Evolutionary conservation across 352 stramenopile genomes (phyloP).

Genomic region (Pythium pyrilobum): DNA sequence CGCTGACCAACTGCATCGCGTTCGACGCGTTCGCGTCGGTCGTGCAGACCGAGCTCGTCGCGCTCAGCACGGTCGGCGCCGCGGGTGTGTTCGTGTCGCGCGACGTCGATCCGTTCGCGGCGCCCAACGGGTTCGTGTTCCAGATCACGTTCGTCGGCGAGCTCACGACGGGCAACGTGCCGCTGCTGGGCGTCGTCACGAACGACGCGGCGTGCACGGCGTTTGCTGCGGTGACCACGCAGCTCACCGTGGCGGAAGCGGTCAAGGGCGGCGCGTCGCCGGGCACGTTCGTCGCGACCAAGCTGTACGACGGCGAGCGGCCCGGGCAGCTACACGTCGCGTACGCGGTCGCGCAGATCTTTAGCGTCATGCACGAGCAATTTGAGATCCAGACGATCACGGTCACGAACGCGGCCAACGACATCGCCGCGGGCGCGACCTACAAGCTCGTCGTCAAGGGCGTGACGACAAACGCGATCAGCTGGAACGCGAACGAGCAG

Average conservation of each 20-base stretch:
- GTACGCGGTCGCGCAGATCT: slow-evolving; percentile 60
- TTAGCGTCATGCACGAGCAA: slow-evolving; percentile 63
- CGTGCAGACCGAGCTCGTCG: slow-evolving; percentile 25
- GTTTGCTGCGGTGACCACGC: slow-evolving; percentile 22
- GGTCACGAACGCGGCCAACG: slow-evolving; percentile 35
- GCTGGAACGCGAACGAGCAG: slow-evolving; percentile 53
- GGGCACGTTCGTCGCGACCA: slow-evolving; percentile 38
- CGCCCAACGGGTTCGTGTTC: slow-evolving; percentile 53
- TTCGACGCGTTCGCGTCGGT: slow-evolving; percentile 22
- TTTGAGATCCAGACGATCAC: slow-evolving; percentile 65
- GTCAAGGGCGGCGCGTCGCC: slow-evolving; percentile 23
- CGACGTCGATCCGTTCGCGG: slow-evolving; percentile 31
- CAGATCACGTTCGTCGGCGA: slow-evolving; percentile 67
- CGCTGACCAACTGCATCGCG: slow-evolving; percentile 30
- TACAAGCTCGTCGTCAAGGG: slow-evolving; percentile 38
- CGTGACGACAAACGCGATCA: slow-evolving; percentile 32
- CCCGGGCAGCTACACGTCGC: slow-evolving; percentile 33
- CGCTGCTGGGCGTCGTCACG: slow-evolving; percentile 19
- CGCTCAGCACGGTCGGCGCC: slow-evolving; percentile 27
- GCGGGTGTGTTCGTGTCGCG: slow-evolving; percentile 43
- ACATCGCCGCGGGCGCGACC: slow-evolving; percentile 25
- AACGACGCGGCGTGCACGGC: slow-evolving; percentile 17
- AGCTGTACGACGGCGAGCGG: slow-evolving; percentile 49
- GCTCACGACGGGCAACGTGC: slow-evolving; percentile 45
- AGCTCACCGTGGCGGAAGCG: slow-evolving; percentile 19